These are phyloP conservation scores for Teratosphaeria nubilosa DNA, from an alignment of 2,329 filamentous ascomycete genomes.

Conservation along the genomic window DNA sequence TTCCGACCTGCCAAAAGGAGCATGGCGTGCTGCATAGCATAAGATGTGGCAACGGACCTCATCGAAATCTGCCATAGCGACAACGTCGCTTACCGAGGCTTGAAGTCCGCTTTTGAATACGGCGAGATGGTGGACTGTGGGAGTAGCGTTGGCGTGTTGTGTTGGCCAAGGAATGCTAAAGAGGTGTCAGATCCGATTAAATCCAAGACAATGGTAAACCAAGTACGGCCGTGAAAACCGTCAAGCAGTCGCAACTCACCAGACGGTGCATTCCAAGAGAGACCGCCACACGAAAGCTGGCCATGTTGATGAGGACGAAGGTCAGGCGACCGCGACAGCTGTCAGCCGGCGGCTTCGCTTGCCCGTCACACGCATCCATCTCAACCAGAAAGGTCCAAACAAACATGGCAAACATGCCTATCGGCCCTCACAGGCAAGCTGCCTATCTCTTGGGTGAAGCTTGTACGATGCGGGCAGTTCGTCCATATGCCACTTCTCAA, in stretches of 20 bases:
- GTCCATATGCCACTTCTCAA: background rate
- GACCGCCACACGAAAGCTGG: no score
- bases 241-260: no score
- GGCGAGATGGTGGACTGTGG: no score
- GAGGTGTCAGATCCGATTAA: no score
- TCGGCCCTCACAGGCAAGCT: background rate
- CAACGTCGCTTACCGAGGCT: background rate
- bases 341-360: background rate
- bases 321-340: no score
- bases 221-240: no score
- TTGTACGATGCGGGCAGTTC: conserved; percentile 50
- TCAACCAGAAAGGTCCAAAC: background rate
- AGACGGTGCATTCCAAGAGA: no score
- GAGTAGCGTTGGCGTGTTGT: no score
- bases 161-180: no score
- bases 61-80: no score
- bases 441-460: conserved; percentile 76
- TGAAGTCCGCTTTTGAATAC: background rate
- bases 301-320: no score
- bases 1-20: background rate
- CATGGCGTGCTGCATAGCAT: background rate
- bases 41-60: background rate
- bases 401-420: background rate
- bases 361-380: background rate
- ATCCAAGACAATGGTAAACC: no score